Percentiles rank a stretch among this genome's conserved stretches.
Evolutionary conservation across 2,329 filamentous ascomycete species (phyloP).

Genomic region (Claviceps sp.): DNA sequence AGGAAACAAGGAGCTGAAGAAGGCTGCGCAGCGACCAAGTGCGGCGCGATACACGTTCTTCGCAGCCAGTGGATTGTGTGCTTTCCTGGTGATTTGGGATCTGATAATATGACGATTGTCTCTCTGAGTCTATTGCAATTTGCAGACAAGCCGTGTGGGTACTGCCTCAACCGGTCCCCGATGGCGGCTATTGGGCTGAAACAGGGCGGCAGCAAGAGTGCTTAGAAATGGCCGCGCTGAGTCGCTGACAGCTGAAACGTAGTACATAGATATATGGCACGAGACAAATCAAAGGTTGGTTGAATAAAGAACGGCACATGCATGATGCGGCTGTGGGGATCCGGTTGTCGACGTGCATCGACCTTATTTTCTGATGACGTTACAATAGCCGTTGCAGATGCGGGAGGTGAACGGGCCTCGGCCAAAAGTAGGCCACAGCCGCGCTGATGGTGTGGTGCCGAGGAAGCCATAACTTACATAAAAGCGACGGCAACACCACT

Average conservation of each 20-base stretch:
- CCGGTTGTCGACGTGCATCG: too few relatives aligned
- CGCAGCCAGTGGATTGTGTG: constrained; percentile 61
- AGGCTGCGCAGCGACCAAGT: constrained; percentile 59
- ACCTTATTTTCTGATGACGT: too few relatives aligned
- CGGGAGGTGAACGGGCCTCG: background rate
- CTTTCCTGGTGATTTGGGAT: constrained; percentile 67
- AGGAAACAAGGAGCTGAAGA: constrained; percentile 84
- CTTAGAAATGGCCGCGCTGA: background rate
- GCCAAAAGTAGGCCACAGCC: background rate
- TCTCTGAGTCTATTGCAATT: too few relatives aligned
- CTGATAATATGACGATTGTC: constrained; percentile 37
- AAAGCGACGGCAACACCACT: too few relatives aligned
- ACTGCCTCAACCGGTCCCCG: background rate
- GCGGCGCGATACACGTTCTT: constrained; percentile 69
- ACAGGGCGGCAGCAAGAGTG: background rate
- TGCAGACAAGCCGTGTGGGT: background rate
- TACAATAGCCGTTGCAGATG: background rate
- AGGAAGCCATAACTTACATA: background rate
- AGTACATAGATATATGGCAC: background rate
- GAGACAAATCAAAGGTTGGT: too few relatives aligned
- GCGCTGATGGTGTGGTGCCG: background rate
- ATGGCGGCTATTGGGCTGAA: background rate
- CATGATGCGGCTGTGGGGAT: background rate
- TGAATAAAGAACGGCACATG: too few relatives aligned
- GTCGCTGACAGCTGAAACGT: too few relatives aligned